Conservation (phyloP, 2,329 filamentous ascomycete genomes). For the Metarhizium album region DNA sequence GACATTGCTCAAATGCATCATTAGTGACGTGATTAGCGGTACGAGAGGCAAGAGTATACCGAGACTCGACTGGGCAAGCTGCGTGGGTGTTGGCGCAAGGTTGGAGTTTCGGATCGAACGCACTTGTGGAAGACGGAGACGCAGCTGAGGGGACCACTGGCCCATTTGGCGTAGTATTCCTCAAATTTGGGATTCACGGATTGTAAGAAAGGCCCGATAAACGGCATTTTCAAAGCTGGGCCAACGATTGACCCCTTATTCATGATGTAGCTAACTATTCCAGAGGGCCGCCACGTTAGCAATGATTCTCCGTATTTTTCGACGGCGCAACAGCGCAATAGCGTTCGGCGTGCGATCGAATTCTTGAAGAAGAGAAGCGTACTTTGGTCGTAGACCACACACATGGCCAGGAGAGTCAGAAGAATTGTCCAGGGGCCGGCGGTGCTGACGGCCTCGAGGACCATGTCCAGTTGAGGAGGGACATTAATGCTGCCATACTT, state of each 20-base stretch:
- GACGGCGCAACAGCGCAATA: not conserved
- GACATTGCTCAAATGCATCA: not conserved
- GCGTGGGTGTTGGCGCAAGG: not conserved
- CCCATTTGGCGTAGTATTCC: slow-evolving; percentile 87
- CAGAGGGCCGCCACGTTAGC: not conserved
- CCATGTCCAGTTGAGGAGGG: slow-evolving; percentile 43
- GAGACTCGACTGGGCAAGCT: not conserved
- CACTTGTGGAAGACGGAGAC: slow-evolving; percentile 99
- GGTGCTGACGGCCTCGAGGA: slow-evolving; percentile 45
- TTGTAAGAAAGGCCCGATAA: slow-evolving; percentile 91
- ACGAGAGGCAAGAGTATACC: not conserved
- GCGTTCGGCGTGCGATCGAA: not conserved
- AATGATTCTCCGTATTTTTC: not conserved
- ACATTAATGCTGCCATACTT: slow-evolving; percentile 38
- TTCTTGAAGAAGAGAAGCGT: slow-evolving; percentile 24
- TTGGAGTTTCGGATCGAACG: slow-evolving; percentile 15
- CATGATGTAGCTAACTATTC: slow-evolving; percentile 59
- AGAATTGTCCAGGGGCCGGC: slow-evolving; percentile 52
- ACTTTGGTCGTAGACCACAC: slow-evolving; percentile 86
- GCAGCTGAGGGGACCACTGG: slow-evolving; percentile 82
- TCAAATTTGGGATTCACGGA: slow-evolving; percentile 87
- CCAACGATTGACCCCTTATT: slow-evolving; percentile 69
- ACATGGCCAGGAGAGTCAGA: slow-evolving; percentile 57
- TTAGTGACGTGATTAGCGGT: not conserved
- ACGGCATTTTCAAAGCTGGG: slow-evolving; percentile 65